phyloP scores from a whole-genome alignment of 805 yeast genomes.

The Maudiozyma barnettii region DNA sequence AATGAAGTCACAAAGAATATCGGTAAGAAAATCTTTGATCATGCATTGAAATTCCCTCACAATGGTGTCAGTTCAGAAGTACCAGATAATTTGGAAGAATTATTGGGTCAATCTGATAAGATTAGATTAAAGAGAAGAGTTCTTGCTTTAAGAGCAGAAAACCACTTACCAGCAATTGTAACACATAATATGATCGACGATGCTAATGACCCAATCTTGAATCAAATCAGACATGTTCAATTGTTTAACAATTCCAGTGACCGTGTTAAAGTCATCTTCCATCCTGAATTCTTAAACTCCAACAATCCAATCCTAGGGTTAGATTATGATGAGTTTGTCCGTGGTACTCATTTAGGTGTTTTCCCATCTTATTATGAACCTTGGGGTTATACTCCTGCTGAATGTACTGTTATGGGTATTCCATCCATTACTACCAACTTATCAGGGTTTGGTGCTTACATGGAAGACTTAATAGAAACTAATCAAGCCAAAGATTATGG shows the following conservation, averaged over 20 bases:
- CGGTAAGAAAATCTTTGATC: slow-evolving; percentile 82
- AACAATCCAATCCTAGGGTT: slow-evolving; percentile 88
- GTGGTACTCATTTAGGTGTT: slow-evolving; percentile 97
- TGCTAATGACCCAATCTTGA: slow-evolving; percentile 78
- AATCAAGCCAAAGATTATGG: slow-evolving; percentile 79
- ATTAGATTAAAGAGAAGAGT: slow-evolving; percentile 87
- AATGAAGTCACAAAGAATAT: slow-evolving; percentile 78
- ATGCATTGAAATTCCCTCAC: slow-evolving; percentile 62
- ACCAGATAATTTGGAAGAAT: slow-evolving; percentile 67
- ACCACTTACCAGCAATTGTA: slow-evolving; percentile 85
- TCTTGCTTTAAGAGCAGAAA: slow-evolving; percentile 66
- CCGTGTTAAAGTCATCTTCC: slow-evolving; percentile 91
- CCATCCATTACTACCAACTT: slow-evolving; percentile 94
- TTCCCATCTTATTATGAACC: slow-evolving; percentile 98
- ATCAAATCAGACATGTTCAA: slow-evolving; percentile 84
- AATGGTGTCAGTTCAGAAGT: slow-evolving; percentile 47
- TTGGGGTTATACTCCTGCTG: slow-evolving; percentile 99
- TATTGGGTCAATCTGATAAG: slow-evolving; percentile 77
- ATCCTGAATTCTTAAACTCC: slow-evolving; percentile 92
- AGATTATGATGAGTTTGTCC: slow-evolving; percentile 94
- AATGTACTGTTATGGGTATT: slow-evolving; percentile 98
- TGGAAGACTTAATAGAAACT: slow-evolving; percentile 94
- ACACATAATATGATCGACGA: slow-evolving; percentile 97
- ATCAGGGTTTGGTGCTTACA: slow-evolving; percentile 96
- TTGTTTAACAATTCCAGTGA: slow-evolving; percentile 84